Base-by-base conservation (phyloP, 2,329 filamentous ascomycete species). In the Blastomyces gilchristii region DNA sequence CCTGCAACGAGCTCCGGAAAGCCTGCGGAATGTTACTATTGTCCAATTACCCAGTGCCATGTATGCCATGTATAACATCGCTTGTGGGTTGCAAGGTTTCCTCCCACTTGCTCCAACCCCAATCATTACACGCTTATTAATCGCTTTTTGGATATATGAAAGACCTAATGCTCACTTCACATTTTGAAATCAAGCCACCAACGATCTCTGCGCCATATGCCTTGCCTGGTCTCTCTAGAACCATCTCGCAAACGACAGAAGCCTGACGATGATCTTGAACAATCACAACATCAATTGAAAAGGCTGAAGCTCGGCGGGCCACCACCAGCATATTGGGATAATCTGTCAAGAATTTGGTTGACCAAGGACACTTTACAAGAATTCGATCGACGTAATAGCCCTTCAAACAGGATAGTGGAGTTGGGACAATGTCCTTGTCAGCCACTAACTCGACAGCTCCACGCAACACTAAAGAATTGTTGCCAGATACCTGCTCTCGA, bases 301-400 rank as follows among this genome's bases (percentile, higher is more conserved):
- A 58, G 61, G 52, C 12, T 41, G 61, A 65, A 63, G 63, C 18
- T 57, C 47, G 39, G 16, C 16, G 50, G 41, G 18, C 58, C 57
- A 8, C 39, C 62, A 37, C 34, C 64, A 39, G 54, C 39, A 64
- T 65, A 62, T 61, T 71, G 66, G 68, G 70, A 71, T 61, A 69
- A 65, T 56, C 52, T 71, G 34, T 70, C 68, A 11, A 67, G 65
- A 49, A 65, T 69, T 54, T 66, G 67, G 61, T 62, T 71, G 43
- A 70, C 67, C 18, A 63, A 63, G 49, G 25, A 54, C 47, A 67
- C 68, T 9, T 62, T 71, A 52, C 39, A 56, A 63, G 69, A 71
- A 64, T 53, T 71, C 16, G 64, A 71, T 61, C 65, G 63, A 62
- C 65, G 68, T 43, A 68, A 64, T 57, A 45, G n/a, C 39, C 12